Conservation (phyloP, 257 asterid species). For the Ophiorrhiza pumila region DNA sequence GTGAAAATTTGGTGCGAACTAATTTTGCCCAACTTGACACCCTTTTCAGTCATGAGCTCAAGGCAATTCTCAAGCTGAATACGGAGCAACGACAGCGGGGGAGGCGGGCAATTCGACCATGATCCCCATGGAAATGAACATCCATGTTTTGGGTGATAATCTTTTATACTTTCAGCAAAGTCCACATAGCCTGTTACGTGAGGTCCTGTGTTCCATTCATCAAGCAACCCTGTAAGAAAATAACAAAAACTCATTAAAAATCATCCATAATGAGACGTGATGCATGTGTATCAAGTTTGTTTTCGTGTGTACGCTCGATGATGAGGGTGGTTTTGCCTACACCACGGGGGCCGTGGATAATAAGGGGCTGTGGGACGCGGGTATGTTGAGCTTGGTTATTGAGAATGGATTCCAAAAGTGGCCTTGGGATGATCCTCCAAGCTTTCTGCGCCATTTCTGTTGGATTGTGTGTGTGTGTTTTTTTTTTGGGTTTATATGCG, state of each 20-base stretch:
- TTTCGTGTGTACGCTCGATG: conserved; percentile 52
- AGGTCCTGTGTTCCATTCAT: conserved; percentile 89
- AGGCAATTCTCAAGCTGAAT: conserved; percentile 75
- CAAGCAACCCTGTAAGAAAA: conserved; percentile 59
- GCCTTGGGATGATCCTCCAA: conserved; percentile 88
- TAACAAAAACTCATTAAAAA: conserved; percentile 13
- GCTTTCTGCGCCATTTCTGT: conserved; percentile 54
- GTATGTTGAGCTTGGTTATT: conserved; percentile 90
- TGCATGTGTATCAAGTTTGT: not conserved
- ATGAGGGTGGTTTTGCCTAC: conserved; percentile 96
- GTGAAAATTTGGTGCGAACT: conserved; percentile 82
- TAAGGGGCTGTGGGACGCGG: conserved; percentile 90
- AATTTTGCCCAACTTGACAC: conserved; percentile 70
- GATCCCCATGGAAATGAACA: conserved; percentile 88
- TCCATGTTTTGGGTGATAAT: conserved; percentile 85
- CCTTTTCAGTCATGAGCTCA: conserved; percentile 65
- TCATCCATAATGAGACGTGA: not conserved
- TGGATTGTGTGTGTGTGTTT: not conserved
- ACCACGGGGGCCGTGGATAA: conserved; percentile 98
- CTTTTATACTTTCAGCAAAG: conserved; percentile 73
- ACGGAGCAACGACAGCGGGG: conserved; percentile 43
- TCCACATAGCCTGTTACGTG: conserved; percentile 86
- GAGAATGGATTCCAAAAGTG: conserved; percentile 77
- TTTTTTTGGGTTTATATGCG: no score
- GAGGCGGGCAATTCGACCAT: conserved; percentile 66